Percentiles rank a stretch among this genome's conserved stretches.
Evolutionary conservation across 2,329 filamentous ascomycete genomes (phyloP).

Genomic region (Fonsecaea monophora): DNA sequence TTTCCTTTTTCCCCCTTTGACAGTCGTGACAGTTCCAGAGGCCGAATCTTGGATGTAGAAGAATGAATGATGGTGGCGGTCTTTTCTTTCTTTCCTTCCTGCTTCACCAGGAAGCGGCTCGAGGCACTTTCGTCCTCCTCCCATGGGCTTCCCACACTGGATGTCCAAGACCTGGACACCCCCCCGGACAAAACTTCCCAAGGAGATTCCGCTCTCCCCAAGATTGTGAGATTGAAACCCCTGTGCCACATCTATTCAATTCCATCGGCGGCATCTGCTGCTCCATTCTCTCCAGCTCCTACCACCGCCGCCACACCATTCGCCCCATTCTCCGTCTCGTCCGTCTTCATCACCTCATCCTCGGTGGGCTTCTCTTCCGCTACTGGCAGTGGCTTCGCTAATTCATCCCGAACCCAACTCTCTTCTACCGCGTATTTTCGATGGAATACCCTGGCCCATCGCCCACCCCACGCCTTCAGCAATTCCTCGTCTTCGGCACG

Average conservation of each 20-base stretch:
- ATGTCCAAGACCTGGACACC: not conserved
- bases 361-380: conserved; percentile 37
- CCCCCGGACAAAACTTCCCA: not conserved
- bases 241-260: conserved; percentile 25
- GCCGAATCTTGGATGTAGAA: no score
- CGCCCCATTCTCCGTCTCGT: not conserved
- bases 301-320: not conserved
- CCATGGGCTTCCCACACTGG: no score
- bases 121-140: no score
- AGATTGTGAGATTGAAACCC: not conserved
- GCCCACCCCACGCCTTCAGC: conserved; percentile 77
- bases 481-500: conserved; percentile 61
- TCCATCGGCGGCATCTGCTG: conserved; percentile 22
- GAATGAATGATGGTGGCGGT: no score
- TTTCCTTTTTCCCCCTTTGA: no score
- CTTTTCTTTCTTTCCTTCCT: no score
- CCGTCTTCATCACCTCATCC: conserved; percentile 36
- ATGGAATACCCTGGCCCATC: conserved; percentile 86
- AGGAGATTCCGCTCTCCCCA: not conserved
- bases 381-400: conserved; percentile 56
- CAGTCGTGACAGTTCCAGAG: no score
- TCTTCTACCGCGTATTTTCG: conserved; percentile 87
- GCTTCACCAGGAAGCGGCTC: no score
- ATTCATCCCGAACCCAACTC: conserved; percentile 66
- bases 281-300: conserved; percentile 23